Conservation (phyloP, 2,329 filamentous ascomycete species). For the Tolypocladium inflatum region DNA sequence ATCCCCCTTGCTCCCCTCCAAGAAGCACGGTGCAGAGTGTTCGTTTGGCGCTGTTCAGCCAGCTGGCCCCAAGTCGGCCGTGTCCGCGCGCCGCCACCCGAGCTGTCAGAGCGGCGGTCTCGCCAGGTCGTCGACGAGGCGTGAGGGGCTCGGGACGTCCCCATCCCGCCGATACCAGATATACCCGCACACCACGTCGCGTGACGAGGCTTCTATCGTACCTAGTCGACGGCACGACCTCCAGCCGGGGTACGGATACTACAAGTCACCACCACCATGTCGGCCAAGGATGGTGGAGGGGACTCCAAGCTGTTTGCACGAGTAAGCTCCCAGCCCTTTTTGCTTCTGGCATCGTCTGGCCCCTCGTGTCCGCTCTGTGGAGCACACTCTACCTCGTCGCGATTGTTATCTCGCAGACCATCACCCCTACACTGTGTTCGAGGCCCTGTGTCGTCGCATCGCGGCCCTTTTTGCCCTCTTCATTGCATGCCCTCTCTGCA, state of each 20-base stretch:
- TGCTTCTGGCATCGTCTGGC: not conserved
- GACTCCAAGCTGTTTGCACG: conserved; percentile 99
- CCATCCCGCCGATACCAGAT: not conserved
- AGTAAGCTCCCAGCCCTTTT: conserved; percentile 45
- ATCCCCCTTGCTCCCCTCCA: not conserved
- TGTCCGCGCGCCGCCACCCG: not conserved
- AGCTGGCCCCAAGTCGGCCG: not conserved
- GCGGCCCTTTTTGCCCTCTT: not conserved
- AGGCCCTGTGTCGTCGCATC: not conserved
- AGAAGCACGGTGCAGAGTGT: not conserved
- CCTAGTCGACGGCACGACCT: not conserved
- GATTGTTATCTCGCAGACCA: not conserved
- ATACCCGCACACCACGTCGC: not conserved
- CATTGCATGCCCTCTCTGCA: not conserved
- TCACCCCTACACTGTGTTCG: not conserved
- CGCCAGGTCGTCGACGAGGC: not conserved
- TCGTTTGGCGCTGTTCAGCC: not conserved
- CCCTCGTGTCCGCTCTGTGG: not conserved
- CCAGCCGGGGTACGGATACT: not conserved
- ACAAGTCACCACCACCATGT: conserved; percentile 32
- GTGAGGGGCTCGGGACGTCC: not conserved
- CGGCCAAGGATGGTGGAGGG: conserved; percentile 56
- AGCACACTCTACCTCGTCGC: not conserved
- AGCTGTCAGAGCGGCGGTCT: not conserved
- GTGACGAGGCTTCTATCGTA: not conserved